These are phyloP conservation scores for Cyberlindnera mycetangii DNA, from an alignment of 805 yeast genomes.

Conservation along the genomic window DNA sequence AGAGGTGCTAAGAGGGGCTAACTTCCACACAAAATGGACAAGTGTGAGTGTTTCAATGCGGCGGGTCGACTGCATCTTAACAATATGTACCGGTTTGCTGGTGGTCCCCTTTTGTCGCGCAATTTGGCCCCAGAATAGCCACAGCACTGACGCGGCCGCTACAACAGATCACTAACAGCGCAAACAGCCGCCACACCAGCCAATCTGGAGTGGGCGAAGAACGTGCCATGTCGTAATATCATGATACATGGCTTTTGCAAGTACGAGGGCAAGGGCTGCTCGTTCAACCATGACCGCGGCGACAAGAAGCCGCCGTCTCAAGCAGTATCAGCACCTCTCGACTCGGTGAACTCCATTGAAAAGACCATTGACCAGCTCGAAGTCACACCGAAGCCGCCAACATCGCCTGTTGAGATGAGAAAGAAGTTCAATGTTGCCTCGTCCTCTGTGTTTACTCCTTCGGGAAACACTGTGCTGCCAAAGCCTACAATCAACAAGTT, in stretches of 20 bases:
- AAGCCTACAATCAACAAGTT: constrained; percentile 24
- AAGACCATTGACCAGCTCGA: constrained; percentile 2
- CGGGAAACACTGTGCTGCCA: constrained; percentile 20
- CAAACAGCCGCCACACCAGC: constrained; percentile 5
- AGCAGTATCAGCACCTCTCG: constrained; percentile 8
- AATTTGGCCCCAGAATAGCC: neutral
- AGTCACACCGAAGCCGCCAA: neutral
- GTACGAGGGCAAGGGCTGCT: constrained; percentile 84
- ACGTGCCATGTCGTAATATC: constrained; percentile 79
- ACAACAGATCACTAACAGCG: neutral
- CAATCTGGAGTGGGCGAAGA: constrained; percentile 53
- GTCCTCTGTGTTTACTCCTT: constrained; percentile 24
- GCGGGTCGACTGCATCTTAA: too few relatives aligned
- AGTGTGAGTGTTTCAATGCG: neutral
- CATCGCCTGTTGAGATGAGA: constrained; percentile 20
- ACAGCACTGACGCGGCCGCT: neutral
- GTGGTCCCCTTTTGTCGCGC: neutral
- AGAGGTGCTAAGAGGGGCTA: neutral
- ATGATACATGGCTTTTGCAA: constrained; percentile 86
- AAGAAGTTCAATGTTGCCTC: constrained; percentile 52
- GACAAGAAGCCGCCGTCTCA: constrained; percentile 9
- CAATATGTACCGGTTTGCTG: too few relatives aligned
- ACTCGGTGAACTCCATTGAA: neutral
- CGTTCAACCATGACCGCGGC: constrained; percentile 62
- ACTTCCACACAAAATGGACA: neutral